Evolutionary conservation across 1,284 basidiomycete species (phyloP).

Genomic region (Clitocybe nebularis): DNA sequence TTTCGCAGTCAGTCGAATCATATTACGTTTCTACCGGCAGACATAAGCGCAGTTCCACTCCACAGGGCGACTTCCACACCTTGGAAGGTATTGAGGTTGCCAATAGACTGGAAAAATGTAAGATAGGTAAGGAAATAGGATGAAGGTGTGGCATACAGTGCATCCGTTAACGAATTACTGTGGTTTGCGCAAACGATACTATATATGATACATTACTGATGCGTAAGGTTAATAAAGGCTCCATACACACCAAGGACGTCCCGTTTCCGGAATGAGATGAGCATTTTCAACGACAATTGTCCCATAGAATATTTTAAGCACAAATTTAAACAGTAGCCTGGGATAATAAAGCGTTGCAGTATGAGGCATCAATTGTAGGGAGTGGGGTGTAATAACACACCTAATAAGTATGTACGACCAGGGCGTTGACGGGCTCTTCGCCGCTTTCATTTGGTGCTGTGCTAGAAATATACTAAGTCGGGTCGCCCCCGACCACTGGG

Average conservation of each 20-base stretch:
- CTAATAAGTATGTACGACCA: constrained; percentile 69
- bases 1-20: constrained; percentile 81
- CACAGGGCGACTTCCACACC: no score
- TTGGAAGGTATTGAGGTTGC: constrained; percentile 66
- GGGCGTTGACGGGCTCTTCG: constrained; percentile 47
- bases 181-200: constrained; percentile 74
- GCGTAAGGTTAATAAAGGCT: constrained; percentile 4
- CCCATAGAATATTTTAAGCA: constrained; percentile 85
- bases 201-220: constrained; percentile 5
- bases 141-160: constrained; percentile 51
- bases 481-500: no score
- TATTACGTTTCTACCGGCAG: constrained; percentile 61
- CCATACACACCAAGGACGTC: constrained; percentile 62
- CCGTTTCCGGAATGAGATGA: constrained; percentile 64
- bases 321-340: constrained; percentile 70
- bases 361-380: background rate
- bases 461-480: no score
- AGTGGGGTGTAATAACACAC: constrained; percentile 30
- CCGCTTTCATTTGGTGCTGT: no score
- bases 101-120: constrained; percentile 45
- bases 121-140: background rate
- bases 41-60: no score
- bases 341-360: constrained; percentile 1
- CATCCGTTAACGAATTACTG: constrained; percentile 82
- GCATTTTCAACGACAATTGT: constrained; percentile 82